Conservation (phyloP, 2,329 filamentous ascomycete genomes). For the Pseudogymnoascus sp. region DNA sequence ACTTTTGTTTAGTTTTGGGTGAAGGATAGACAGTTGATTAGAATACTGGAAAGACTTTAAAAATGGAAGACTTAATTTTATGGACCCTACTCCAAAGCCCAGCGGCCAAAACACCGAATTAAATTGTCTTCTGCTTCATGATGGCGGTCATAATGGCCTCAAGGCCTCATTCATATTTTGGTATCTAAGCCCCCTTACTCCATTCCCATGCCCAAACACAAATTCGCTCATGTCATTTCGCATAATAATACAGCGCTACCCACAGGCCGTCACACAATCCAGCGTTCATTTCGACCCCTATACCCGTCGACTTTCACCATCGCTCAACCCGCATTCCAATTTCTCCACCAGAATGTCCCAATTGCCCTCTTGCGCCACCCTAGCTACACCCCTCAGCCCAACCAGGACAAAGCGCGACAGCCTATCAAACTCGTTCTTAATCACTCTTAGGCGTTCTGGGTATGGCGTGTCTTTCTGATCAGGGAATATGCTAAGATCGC, state of each 20-base stretch:
- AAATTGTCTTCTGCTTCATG: background rate
- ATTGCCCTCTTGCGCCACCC: slow-evolving; percentile 61
- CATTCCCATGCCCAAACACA: background rate
- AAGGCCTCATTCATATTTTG: background rate
- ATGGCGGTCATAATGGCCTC: background rate
- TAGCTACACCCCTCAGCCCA: slow-evolving; percentile 66
- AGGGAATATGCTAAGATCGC: slow-evolving; percentile 28
- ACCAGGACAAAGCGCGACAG: slow-evolving; percentile 63
- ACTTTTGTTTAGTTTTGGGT: background rate
- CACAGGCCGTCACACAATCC: background rate
- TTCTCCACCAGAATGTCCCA: slow-evolving; percentile 81
- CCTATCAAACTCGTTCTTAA: slow-evolving; percentile 56
- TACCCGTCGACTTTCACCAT: background rate
- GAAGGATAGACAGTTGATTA: too few relatives aligned
- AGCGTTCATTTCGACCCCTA: background rate
- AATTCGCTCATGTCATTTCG: background rate
- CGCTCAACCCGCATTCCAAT: slow-evolving; percentile 48
- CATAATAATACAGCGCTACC: background rate
- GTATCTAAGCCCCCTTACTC: background rate
- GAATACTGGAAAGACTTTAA: background rate
- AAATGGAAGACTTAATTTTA: background rate
- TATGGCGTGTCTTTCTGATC: slow-evolving; percentile 36
- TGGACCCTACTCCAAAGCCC: background rate
- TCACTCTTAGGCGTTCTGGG: slow-evolving; percentile 43
- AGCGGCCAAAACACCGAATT: background rate